phyloP scores from a whole-genome alignment of 805 yeast species.

The Yarrowia keelungensis region DNA sequence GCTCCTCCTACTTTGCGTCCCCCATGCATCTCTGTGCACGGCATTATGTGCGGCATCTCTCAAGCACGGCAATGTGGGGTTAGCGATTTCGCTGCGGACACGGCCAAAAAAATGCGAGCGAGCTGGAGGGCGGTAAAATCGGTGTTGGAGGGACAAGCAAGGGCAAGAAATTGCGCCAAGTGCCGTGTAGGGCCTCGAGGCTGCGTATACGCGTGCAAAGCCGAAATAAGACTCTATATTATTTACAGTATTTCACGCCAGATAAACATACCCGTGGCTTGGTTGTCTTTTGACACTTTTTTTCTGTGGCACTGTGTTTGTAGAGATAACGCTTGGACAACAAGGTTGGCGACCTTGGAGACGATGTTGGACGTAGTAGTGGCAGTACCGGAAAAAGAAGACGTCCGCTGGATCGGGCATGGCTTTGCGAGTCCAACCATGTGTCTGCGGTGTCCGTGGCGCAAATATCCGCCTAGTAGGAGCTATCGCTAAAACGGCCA shows the following conservation, averaged over 20 bases:
- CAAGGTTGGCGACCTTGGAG: background rate
- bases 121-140: too few species aligned
- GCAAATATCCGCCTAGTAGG: conserved; percentile 10
- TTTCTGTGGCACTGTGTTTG: conserved; percentile 3
- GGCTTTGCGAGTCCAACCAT: background rate
- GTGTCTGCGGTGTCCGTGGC: background rate
- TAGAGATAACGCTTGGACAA: conserved; percentile 12
- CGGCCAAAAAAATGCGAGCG: background rate
- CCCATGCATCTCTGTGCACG: conserved; percentile 7
- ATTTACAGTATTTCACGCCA: conserved; percentile 13
- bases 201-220: background rate
- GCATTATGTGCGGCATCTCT: conserved; percentile 30
- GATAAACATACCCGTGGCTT: conserved; percentile 7
- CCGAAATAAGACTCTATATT: conserved; percentile 6
- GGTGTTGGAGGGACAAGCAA: background rate
- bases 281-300: background rate
- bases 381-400: background rate
- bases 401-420: background rate
- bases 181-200: background rate
- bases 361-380: background rate
- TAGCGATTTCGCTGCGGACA: conserved; percentile 33
- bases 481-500: conserved; percentile 9
- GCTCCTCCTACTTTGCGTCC: background rate
- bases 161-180: background rate
- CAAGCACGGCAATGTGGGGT: conserved; percentile 28